These are phyloP conservation scores for Vachellia collinsii DNA, from an alignment of 306 rosid species.

Conservation along the genomic window DNA sequence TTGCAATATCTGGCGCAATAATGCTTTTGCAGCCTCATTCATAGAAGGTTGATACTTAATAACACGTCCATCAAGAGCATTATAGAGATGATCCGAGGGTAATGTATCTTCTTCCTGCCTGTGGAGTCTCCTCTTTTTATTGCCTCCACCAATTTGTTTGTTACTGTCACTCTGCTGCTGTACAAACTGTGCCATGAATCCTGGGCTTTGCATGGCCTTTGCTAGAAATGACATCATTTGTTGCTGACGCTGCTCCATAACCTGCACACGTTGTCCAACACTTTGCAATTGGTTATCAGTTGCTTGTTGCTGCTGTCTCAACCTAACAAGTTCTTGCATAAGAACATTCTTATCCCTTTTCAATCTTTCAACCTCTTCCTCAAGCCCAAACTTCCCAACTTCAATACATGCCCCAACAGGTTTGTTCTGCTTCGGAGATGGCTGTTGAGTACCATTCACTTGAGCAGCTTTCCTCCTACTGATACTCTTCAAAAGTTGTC, in stretches of 20 bases:
- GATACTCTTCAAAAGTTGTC: constrained; percentile 57
- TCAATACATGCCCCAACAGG: constrained; percentile 48
- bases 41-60: constrained; percentile 59
- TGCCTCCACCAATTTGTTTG: constrained; percentile 44
- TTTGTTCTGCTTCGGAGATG: constrained; percentile 46
- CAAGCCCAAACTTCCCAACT: constrained; percentile 58
- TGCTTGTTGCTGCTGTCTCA: constrained; percentile 64
- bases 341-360: constrained; percentile 69
- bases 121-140: constrained; percentile 62
- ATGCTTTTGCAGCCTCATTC: constrained; percentile 69
- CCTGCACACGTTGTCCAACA: constrained; percentile 66
- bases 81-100: constrained; percentile 36
- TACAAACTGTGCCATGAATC: constrained; percentile 60
- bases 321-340: constrained; percentile 73
- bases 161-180: constrained; percentile 62
- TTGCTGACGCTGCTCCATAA: constrained; percentile 72
- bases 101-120: constrained; percentile 52
- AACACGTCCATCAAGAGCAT: constrained; percentile 53
- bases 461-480: constrained; percentile 56
- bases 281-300: constrained; percentile 61
- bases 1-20: constrained; percentile 55
- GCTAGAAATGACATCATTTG: constrained; percentile 73
- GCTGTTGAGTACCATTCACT: constrained; percentile 44
- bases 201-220: constrained; percentile 63
- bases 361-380: constrained; percentile 62